Evolutionary conservation across 352 stramenopile genomes (phyloP), one percentile per base, ranked within the genome.

Genomic region (Phytophthora podocarpi): DNA sequence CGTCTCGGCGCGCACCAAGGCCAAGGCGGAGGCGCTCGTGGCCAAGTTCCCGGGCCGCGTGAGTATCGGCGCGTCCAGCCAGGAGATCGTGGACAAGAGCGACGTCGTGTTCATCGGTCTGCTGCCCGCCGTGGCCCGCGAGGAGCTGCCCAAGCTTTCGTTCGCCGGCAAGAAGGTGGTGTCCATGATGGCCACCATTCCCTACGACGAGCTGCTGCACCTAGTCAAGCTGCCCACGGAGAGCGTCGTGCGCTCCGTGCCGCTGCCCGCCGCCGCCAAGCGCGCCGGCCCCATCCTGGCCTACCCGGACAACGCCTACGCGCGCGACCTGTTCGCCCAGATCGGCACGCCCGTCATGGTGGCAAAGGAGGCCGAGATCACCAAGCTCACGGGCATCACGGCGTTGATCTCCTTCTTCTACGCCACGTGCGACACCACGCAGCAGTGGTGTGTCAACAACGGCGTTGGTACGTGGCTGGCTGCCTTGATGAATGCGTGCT

Each of bases 181-280:
- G 36, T 93, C 84, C 51, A 95, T 93, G 87, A 95, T 95, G 87
- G 87, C 87, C 40, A 95, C 87, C 28, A 93, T 95, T 66, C 87
- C 84, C 26, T 95, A 89, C 74, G 80, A 93, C 11, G 84, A 95
- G 54, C 71, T 95, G 43, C 57, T 93, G 40, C 30, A 76, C 48
- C 82, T 93, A 18, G 78, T 93, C 10, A 64, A 80, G 59, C 65
- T 93, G 48, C 81, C 87, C 30, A 72, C 68, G 12, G 82, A 86
- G 49, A 81, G 87, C 50, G 87, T 95, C 53, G 82, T 93, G 62
- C 84, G 87, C 39, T 89, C 78, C 0, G 85, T 95, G 50, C 87
- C 87, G 21, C 71, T 95, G 11, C 82, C 87, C 0, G 88, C 77
- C 15, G 70, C 87, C 4, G 75, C 84, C 50, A 93, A 91, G 68